Base-by-base conservation (phyloP, 2,329 filamentous ascomycete species). In the Diaporthe sp. region DNA sequence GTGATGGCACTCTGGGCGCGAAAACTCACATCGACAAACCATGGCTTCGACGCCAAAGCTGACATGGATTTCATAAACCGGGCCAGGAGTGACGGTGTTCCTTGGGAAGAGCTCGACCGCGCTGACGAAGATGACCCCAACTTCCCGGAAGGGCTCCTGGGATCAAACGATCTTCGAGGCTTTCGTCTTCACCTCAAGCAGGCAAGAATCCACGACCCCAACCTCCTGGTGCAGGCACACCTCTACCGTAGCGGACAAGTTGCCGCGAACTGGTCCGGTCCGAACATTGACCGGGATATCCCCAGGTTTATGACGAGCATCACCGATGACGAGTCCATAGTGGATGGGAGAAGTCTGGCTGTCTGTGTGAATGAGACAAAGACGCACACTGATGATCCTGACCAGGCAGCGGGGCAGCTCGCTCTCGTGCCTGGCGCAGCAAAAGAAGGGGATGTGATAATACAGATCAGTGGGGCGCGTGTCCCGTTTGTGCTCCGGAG, bases 391-490 rank as follows among this genome's bases (percentile, higher is more conserved):
- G 31, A 28, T 13, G 9, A 2, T 22, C 7, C 61, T 3, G 25
- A 7, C 2, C 8, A 49, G 2, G 25, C 8, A 17, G 25, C 25
- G 12, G 61, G 61, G 2, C 57, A 72, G 31, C 57, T 72, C 4
- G 70, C 57, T 28, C 15, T 72, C 1, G 31, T 72, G 1, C 70
- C 57, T 4, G 31, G 4, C 3, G 17, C 19, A 9, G 70, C 70
- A 42, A 4, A 12, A 28, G 13, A n/a, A 3, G 70, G 70, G 1
- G 70, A 72, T 28, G 2, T 53, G n/a, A 53, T 72, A 3, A 61
- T 72, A 13, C 70, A 72, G 44, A 61, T 72, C 42, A 72, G 57
- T n/a, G 70, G 70, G 2, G 57, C 57, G 1, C 70, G 70, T 31
- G 70, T 53, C 25, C 70, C 70, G 1, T 72, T 62, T 31, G 57